Evolutionary conservation across 202 grass and related monocot genomes (phyloP).

Genomic region (Hordeum pubiflorum): DNA sequence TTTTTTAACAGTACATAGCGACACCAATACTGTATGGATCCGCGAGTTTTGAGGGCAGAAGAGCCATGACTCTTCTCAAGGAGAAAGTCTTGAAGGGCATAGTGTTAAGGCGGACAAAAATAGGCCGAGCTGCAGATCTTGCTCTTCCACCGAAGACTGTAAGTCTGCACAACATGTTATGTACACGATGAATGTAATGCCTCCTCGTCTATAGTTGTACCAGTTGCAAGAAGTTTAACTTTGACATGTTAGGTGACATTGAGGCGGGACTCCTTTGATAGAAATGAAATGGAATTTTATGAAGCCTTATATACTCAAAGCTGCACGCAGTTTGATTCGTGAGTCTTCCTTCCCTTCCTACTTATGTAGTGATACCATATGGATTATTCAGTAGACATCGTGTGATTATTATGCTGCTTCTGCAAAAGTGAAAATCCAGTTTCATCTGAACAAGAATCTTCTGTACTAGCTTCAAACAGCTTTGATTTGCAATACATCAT

Average conservation of each 20-base stretch:
- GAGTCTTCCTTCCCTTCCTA: conserved; percentile 34
- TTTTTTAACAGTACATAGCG: conserved; percentile 60
- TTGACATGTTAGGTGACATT: conserved; percentile 64
- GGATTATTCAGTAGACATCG: background rate
- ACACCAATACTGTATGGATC: conserved; percentile 56
- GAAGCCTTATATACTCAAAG: conserved; percentile 97
- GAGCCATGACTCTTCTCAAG: conserved; percentile 75
- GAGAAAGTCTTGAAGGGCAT: conserved; percentile 84
- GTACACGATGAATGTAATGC: background rate
- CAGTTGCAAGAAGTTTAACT: background rate
- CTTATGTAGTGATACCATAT: conserved; percentile 8
- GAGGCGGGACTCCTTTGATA: conserved; percentile 77
- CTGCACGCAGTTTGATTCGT: conserved; percentile 91
- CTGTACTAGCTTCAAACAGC: conserved; percentile 1
- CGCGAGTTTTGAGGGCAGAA: conserved; percentile 18
- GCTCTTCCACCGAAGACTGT: conserved; percentile 87
- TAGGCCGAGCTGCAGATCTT: conserved; percentile 89
- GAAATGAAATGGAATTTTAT: conserved; percentile 86
- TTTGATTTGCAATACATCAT: background rate
- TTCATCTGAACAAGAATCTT: background rate
- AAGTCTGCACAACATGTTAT: conserved; percentile 26
- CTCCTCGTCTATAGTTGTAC: background rate
- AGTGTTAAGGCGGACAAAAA: conserved; percentile 84
- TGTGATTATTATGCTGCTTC: conserved; percentile 10
- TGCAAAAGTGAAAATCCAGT: background rate